Evolutionary conservation across 371 early-diverging fungal species (phyloP).

Genomic region (Thermomucor indicae-seudaticae): DNA sequence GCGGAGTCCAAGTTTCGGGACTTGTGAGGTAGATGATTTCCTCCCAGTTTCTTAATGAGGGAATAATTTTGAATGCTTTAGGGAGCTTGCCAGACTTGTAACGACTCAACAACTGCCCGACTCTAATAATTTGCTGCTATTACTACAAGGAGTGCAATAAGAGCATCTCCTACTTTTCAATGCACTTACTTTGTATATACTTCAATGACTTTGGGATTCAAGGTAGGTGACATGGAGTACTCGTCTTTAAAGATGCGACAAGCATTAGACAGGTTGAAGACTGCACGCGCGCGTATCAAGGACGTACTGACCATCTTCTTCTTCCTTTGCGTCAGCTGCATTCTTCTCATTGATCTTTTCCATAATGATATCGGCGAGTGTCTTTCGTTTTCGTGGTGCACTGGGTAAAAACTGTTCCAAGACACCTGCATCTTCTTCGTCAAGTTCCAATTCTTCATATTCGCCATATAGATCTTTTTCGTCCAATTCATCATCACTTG

Average conservation of each 20-base stretch:
- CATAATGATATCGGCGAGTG: constrained; percentile 93
- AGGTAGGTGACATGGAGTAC: constrained; percentile 41
- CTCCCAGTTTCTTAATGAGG: constrained; percentile 94
- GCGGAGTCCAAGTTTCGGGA: constrained; percentile 94
- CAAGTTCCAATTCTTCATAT: constrained; percentile 60
- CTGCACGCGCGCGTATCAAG: constrained; percentile 13
- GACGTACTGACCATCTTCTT: constrained; percentile 18
- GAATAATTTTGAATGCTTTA: constrained; percentile 98
- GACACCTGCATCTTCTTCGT: constrained; percentile 71
- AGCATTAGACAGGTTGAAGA: constrained; percentile 12
- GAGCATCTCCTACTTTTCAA: not conserved
- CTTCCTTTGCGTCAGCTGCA: constrained; percentile 31
- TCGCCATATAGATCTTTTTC: constrained; percentile 56
- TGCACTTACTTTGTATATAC: constrained; percentile 84
- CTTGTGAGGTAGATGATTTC: constrained; percentile 88
- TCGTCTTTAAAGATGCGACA: constrained; percentile 5
- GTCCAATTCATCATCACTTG: constrained; percentile 50
- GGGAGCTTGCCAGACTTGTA: constrained; percentile 96
- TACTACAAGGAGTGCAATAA: no score
- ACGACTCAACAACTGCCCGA: constrained; percentile 85
- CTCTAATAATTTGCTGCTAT: constrained; percentile 51
- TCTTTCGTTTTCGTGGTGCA: constrained; percentile 78
- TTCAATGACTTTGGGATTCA: constrained; percentile 90
- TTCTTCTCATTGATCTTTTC: constrained; percentile 84
- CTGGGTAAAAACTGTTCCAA: constrained; percentile 86